Evolutionary conservation across 208 protist species (phyloP).

Genomic region (Naegleria fowleri): DNA sequence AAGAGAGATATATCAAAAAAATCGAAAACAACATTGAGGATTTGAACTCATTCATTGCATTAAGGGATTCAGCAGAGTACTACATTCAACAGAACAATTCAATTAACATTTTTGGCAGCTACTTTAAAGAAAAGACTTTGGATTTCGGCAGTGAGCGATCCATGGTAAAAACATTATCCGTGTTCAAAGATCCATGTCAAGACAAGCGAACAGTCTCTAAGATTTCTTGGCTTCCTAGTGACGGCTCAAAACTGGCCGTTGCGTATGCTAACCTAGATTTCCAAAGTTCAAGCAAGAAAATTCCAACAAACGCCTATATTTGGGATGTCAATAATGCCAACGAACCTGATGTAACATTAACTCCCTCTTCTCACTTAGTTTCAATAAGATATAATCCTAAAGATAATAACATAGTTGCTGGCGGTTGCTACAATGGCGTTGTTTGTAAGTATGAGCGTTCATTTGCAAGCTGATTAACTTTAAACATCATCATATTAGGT

Average conservation of each 20-base stretch:
- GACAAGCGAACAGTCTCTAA: slow-evolving; percentile 73
- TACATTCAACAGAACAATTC: slow-evolving; percentile 92
- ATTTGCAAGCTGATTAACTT: background rate
- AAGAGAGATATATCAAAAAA: slow-evolving; percentile 92
- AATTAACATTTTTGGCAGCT: slow-evolving; percentile 93
- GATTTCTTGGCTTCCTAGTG: slow-evolving; percentile 88
- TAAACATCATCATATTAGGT: slow-evolving; percentile 71
- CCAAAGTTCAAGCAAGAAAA: slow-evolving; percentile 74
- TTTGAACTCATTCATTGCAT: slow-evolving; percentile 69
- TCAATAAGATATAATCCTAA: slow-evolving; percentile 92
- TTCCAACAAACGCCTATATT: slow-evolving; percentile 85
- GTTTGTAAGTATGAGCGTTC: slow-evolving; percentile 42
- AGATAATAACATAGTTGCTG: slow-evolving; percentile 85
- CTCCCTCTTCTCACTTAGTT: slow-evolving; percentile 81
- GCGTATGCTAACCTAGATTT: slow-evolving; percentile 88
- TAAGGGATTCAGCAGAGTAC: slow-evolving; percentile 77
- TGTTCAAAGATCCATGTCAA: slow-evolving; percentile 84
- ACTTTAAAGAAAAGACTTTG: slow-evolving; percentile 72
- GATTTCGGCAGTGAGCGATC: slow-evolving; percentile 73
- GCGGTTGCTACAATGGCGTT: slow-evolving; percentile 92
- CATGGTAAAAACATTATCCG: slow-evolving; percentile 77
- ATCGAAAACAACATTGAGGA: slow-evolving; percentile 89
- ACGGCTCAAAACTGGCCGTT: slow-evolving; percentile 81
- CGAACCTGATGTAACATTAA: slow-evolving; percentile 78
- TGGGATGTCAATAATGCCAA: slow-evolving; percentile 95